A percentile compares a stretch with the other conserved stretches of the same genome.
phyloP scores from a whole-genome alignment of 305 asterid genomes.

The Fraxinus baroniana region DNA sequence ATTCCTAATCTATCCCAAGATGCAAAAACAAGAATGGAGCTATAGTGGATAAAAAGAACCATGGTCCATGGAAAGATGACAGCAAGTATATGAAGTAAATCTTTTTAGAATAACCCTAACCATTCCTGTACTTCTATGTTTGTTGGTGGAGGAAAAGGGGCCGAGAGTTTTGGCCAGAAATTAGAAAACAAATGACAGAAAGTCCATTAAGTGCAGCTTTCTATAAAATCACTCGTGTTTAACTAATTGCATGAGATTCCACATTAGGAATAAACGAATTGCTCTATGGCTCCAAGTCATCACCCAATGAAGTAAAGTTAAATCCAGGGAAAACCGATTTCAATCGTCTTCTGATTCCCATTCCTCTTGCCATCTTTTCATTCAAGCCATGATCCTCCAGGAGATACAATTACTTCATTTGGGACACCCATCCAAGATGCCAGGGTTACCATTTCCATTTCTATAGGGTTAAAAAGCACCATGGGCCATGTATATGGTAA shows the following conservation, averaged over 20 bases:
- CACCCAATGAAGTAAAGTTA: neutral
- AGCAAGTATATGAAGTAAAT: neutral
- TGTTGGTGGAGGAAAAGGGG: neutral
- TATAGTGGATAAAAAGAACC: neutral
- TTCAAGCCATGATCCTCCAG: neutral
- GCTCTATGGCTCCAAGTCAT: neutral
- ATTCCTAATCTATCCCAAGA: neutral
- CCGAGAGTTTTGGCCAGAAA: neutral
- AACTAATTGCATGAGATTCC: neutral
- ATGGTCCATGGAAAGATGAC: neutral
- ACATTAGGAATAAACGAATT: neutral
- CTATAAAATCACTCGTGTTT: neutral
- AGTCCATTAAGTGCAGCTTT: neutral
- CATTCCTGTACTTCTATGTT: neutral
- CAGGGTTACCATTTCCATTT: neutral
- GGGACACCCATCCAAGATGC: neutral
- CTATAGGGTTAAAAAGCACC: neutral
- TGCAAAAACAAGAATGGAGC: neutral
- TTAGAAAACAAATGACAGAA: neutral
- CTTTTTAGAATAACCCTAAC: neutral
- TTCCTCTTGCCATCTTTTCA: neutral
- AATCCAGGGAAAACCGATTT: neutral
- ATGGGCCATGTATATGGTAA: neutral
- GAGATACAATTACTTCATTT: neutral
- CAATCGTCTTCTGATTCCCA: neutral